These are phyloP conservation scores for Spathaspora passalidarum DNA, from an alignment of 805 yeast genomes.

Conservation along the genomic window DNA sequence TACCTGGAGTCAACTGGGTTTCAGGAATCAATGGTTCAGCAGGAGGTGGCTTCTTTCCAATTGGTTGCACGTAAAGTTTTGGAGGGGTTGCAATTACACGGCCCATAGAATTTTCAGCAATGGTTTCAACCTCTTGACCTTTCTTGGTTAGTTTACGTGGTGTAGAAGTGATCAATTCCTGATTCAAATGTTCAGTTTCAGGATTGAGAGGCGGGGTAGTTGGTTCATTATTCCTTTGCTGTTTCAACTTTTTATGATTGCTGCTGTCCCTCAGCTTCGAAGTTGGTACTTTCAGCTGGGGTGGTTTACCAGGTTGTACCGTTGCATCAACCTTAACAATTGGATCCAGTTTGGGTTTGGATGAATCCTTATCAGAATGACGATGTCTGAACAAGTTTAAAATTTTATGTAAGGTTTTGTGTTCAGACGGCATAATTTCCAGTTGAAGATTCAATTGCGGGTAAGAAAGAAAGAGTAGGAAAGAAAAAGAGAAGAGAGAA, in stretches of 20 bases:
- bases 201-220: neutral
- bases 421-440: neutral
- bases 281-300: neutral
- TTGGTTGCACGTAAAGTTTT: neutral
- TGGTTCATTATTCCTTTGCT: neutral
- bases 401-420: neutral
- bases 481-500: neutral
- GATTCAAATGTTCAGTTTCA: neutral
- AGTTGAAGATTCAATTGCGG: neutral
- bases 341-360: neutral
- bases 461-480: neutral
- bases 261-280: neutral
- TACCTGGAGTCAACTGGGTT: neutral
- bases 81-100: constrained; percentile 30
- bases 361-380: neutral
- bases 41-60: constrained; percentile 14
- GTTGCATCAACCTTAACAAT: neutral
- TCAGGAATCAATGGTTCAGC: neutral
- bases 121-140: neutral
- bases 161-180: neutral
- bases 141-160: neutral
- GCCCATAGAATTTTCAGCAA: constrained; percentile 19
- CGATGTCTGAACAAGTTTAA: neutral
- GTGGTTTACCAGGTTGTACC: neutral
- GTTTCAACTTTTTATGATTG: neutral